Percentiles rank a stretch among this genome's conserved stretches.
Conservation (phyloP, 345 rosid species). For the Linum lewisii region DNA sequence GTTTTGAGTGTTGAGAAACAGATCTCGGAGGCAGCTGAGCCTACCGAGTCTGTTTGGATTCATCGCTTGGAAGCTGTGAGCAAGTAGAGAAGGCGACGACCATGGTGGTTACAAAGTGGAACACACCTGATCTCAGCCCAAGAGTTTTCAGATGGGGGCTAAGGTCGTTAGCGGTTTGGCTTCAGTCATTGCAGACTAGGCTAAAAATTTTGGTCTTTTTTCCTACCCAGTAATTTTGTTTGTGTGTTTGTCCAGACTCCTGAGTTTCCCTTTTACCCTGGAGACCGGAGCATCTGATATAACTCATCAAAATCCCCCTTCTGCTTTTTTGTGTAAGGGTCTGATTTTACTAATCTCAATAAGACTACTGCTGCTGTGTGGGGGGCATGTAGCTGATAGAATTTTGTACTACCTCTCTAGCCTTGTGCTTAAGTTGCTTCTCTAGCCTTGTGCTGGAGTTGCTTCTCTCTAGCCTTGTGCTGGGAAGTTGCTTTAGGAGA, state of each 20-base stretch:
- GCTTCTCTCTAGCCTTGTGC: too few relatives aligned
- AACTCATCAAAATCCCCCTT: constrained; percentile 26
- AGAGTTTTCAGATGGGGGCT: constrained; percentile 28
- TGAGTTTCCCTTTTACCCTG: neutral
- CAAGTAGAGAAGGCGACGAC: constrained; percentile 18
- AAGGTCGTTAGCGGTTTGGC: constrained; percentile 52
- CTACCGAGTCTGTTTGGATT: constrained; percentile 8
- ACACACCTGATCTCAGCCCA: constrained; percentile 40
- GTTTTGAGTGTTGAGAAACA: neutral
- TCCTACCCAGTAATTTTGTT: neutral
- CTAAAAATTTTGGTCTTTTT: constrained; percentile 12
- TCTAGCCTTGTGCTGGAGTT: neutral
- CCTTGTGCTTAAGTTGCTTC: neutral
- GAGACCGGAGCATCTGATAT: constrained; percentile 14
- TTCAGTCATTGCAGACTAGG: constrained; percentile 31
- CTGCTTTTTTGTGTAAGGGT: constrained; percentile 42
- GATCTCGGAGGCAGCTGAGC: constrained; percentile 7
- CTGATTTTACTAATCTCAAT: constrained; percentile 28
- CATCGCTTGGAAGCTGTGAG: constrained; percentile 11
- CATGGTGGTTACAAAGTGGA: constrained; percentile 21
- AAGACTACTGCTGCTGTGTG: constrained; percentile 6
- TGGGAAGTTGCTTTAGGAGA: too few relatives aligned
- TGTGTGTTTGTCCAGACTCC: neutral
- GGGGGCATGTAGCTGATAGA: neutral
- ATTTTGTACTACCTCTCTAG: too few relatives aligned